Percentiles rank a stretch among this genome's conserved stretches.
These are phyloP conservation scores for Debaryomyces prosopidis DNA, from an alignment of 805 yeast species.

Conservation along the genomic window DNA sequence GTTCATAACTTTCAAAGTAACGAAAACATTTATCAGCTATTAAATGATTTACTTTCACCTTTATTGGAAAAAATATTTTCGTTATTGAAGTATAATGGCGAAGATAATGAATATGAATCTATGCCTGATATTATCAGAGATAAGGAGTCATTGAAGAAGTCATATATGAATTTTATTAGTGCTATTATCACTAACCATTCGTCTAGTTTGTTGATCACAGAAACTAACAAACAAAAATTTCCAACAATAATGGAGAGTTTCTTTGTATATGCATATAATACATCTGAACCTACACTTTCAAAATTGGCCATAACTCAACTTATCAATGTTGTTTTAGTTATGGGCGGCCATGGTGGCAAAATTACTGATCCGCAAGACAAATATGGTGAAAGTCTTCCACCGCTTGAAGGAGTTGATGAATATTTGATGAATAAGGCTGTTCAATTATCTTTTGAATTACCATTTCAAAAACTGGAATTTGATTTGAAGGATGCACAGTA, in stretches of 20 bases:
- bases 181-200: slow-evolving; percentile 74
- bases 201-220: slow-evolving; percentile 73
- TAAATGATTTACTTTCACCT: slow-evolving; percentile 76
- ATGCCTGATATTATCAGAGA: slow-evolving; percentile 60
- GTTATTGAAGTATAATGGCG: slow-evolving; percentile 35
- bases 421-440: slow-evolving; percentile 68
- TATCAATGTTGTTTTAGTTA: slow-evolving; percentile 56
- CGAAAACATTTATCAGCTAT: slow-evolving; percentile 66
- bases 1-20: slow-evolving; percentile 73
- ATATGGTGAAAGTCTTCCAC: slow-evolving; percentile 45
- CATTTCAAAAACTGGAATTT: slow-evolving; percentile 68
- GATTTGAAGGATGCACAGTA: slow-evolving; percentile 78
- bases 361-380: slow-evolving; percentile 63
- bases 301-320: slow-evolving; percentile 71
- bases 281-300: slow-evolving; percentile 62
- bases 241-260: slow-evolving; percentile 63
- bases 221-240: slow-evolving; percentile 60
- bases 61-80: slow-evolving; percentile 62
- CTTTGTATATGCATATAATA: slow-evolving; percentile 63
- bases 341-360: slow-evolving; percentile 65
- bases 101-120: slow-evolving; percentile 30
- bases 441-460: slow-evolving; percentile 71
- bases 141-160: slow-evolving; percentile 62
- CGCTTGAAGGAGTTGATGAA: slow-evolving; percentile 70
- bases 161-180: slow-evolving; percentile 68